Percentiles rank a stretch among this genome's conserved stretches.
Conservation (phyloP, 176 grass and related monocot species). For the Paspalum vaginatum region DNA sequence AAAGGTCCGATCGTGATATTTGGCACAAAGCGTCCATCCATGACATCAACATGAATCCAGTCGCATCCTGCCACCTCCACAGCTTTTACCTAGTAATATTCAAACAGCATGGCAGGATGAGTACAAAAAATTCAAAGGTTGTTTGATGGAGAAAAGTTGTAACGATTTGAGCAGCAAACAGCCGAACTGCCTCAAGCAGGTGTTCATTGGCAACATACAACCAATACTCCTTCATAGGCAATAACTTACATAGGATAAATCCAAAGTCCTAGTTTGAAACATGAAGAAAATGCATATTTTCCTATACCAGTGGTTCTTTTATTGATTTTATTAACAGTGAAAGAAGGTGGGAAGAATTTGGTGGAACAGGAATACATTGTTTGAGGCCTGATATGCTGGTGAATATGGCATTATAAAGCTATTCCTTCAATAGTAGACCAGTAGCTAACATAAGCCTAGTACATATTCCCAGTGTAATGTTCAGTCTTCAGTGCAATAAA, state of each 20-base stretch:
- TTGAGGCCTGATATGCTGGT: not conserved
- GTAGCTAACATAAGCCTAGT: not conserved
- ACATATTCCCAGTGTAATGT: not conserved
- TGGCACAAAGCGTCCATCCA: constrained; percentile 97
- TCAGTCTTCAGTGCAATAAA: not conserved
- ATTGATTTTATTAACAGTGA: not conserved
- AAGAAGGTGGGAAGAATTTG: not conserved
- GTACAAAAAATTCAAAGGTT: not conserved
- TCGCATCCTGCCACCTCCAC: constrained; percentile 97
- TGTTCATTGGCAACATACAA: too few species aligned
- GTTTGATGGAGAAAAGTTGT: too few species aligned
- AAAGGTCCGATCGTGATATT: constrained; percentile 98
- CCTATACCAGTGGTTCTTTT: not conserved
- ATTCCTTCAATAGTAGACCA: not conserved
- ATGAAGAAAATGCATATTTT: not conserved
- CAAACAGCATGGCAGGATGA: not conserved
- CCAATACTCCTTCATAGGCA: too few species aligned
- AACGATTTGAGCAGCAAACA: too few species aligned
- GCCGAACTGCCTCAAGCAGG: too few species aligned
- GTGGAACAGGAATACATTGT: not conserved
- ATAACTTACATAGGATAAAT: too few species aligned
- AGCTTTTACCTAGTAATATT: constrained; percentile 80
- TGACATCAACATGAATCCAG: constrained; percentile 99
- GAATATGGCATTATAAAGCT: not conserved
- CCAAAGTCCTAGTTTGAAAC: not conserved